Evolutionary conservation across 1,284 basidiomycete genomes (phyloP), one percentile per base, ranked within the genome.

Genomic region (Ustilago xerochloae): DNA sequence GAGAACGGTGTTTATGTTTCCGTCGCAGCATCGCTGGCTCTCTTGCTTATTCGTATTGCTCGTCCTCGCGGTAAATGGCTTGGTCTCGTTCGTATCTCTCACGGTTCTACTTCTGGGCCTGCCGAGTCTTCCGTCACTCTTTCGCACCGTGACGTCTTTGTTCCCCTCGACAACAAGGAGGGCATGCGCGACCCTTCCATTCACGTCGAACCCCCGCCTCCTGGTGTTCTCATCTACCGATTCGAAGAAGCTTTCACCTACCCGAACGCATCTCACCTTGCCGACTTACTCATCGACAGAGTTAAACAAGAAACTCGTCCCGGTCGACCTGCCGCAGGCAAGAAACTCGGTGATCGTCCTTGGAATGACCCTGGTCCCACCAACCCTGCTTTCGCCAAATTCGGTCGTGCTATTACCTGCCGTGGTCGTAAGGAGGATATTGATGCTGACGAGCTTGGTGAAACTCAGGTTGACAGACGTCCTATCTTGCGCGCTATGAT

Each of bases 1-100:
- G 96, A 99, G 86, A 89, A 93, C 61, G 97, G 96, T 57, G 95
- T 99, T 84, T 99, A 99, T 69, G 90, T 91, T 45, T 93, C 94
- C 8, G 91, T 98, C 71, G 87, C 87, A 33, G 88, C 92, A 0
- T 97, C 94, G 0, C 85, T 91, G 32, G 93, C 87, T 1, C 89
- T 98, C n/a, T 88, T 99, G 15, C 89, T 99, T 58, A 86, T 96
- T 81, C 91, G 94, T 68, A 86, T 99, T 66, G 95, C 96, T n/a
- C 90, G 90, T 77, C 94, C 96, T 32, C 91, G 93, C 49, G 94
- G 93, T 15, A 87, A 91, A 75, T 97, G 97, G 90, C 88, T 99
- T 3, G 96, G 96, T 16, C 91, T 87, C n/a, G 88, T 89, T 22
- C 84, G 83, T 52, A 82, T 87, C 36, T 76, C 81, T 22, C 79